Base-by-base conservation (phyloP, 257 asterid species). In the Agastache rugosa region DNA sequence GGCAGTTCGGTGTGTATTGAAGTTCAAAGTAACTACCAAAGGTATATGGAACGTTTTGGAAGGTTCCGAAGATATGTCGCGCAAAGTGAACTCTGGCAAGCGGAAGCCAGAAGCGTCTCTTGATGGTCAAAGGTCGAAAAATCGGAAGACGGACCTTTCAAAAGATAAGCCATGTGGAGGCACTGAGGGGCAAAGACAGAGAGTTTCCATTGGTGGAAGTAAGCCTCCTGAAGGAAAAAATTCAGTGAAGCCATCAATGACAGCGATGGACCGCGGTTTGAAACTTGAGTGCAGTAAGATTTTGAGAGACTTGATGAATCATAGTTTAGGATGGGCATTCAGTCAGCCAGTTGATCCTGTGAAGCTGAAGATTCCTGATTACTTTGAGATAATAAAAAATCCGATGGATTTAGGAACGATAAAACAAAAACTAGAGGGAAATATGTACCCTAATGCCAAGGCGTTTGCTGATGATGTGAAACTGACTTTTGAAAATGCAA, bases 321-420 rank as follows among this genome's bases (percentile, higher is more conserved):
- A 90, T 63, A 78, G 23, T 41, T 7, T 7, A 47, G 89, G 84
- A 45, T 71, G 72, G 80, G 27, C 81, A 62, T 93, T 93, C 81
- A 76, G 22, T 14, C 16, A 73, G 39, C 97, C 98, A 4, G 98
- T 93, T 47, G 96, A 93, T 80, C 98, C 97, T 27, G 90, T 88
- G 76, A 76, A 78, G 66, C 74, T 78, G 69, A 64, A 53, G 3
- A 89, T 93, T 71, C 98, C 98, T 22, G 96, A 91, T 80, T 93
- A 93, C 69, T 90, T 88, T 37, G 55, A 80, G 9, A 73, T 91
- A 64, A 79, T 93, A 55, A 56, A 78, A 8, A 16, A 83, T 10
- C 98, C 98, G 4, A 93, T 93, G 98, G 98, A 93, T 85, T 81
- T 93, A 73, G 97, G 97, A 25, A 88, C 97, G 12, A 54, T 93